Evolutionary conservation across 768 basidiomycete genomes (phyloP).

Genomic region (Leccinum disarticulatum): DNA sequence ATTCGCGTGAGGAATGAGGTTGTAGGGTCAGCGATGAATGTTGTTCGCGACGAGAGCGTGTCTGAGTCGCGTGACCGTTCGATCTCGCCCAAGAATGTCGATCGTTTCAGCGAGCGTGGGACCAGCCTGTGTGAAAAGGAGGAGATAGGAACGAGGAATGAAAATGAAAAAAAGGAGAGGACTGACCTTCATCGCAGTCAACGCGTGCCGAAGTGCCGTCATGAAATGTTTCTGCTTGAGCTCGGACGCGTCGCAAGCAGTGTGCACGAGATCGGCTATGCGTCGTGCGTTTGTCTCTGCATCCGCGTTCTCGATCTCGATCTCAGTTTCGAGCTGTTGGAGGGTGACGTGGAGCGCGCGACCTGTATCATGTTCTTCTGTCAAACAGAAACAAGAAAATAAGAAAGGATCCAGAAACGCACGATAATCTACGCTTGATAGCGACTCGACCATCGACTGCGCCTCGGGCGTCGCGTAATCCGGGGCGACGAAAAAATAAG

Average conservation of each 20-base stretch:
- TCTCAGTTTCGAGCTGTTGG: conserved; percentile 1
- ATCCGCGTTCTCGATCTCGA: neutral
- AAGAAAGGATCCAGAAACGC: conserved; percentile 8
- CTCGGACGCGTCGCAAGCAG: conserved; percentile 40
- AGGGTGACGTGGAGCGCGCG: conserved; percentile 10
- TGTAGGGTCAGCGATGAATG: no score
- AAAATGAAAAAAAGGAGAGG: neutral
- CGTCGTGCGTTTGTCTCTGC: neutral
- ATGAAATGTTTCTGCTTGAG: conserved; percentile 58
- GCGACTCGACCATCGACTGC: conserved; percentile 45
- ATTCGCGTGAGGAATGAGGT: no score
- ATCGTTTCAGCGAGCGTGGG: conserved; percentile 44
- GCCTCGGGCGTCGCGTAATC: conserved; percentile 57
- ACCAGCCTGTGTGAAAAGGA: conserved; percentile 34
- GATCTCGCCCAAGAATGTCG: conserved; percentile 36
- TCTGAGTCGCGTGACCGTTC: conserved; percentile 21
- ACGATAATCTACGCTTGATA: conserved; percentile 49
- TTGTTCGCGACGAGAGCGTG: conserved; percentile 3
- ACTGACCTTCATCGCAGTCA: conserved; percentile 84
- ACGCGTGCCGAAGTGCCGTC: conserved; percentile 69
- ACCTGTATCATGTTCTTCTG: neutral
- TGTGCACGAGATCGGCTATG: conserved; percentile 39
- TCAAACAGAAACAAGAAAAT: neutral
- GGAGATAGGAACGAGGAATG: neutral
- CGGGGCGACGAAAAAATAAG: conserved; percentile 80